Conservation (phyloP, 2,329 filamentous ascomycete genomes). For the Arthroderma uncinatum region DNA sequence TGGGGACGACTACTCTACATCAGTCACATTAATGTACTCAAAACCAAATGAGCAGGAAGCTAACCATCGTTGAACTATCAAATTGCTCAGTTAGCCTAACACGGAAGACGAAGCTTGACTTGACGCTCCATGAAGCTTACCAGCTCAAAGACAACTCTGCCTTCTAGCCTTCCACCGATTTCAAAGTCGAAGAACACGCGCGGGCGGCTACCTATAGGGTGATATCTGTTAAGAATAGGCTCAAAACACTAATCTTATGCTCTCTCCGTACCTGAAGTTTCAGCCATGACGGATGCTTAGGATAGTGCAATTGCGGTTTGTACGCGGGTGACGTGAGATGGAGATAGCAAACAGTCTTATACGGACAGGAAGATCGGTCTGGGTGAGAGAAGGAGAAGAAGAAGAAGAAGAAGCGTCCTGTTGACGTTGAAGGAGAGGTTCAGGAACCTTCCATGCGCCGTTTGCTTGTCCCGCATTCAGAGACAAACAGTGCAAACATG, state of each 20-base stretch:
- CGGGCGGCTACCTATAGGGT: constrained; percentile 28
- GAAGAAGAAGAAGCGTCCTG: background rate
- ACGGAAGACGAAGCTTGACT: background rate
- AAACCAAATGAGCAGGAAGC: constrained; percentile 39
- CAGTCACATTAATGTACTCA: background rate
- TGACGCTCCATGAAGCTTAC: constrained; percentile 33
- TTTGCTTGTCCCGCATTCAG: background rate
- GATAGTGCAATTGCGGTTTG: constrained; percentile 3
- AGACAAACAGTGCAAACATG: constrained; percentile 17
- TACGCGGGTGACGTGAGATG: background rate
- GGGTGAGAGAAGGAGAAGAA: background rate
- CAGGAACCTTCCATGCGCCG: constrained; percentile 33
- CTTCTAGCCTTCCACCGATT: constrained; percentile 61
- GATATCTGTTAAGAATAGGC: background rate
- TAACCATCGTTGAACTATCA: constrained; percentile 40
- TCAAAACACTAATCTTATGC: background rate
- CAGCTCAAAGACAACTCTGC: constrained; percentile 79
- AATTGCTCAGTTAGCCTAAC: background rate
- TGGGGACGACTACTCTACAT: constrained; percentile 50
- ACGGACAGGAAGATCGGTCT: background rate
- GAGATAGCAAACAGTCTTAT: background rate
- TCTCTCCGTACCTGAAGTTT: constrained; percentile 23
- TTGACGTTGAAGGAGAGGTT: constrained; percentile 19
- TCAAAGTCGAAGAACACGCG: constrained; percentile 90
- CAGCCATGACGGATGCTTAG: constrained; percentile 24